Conservation (phyloP, 495 filamentous ascomycete genomes). For the Lichenothelia convexa region DNA sequence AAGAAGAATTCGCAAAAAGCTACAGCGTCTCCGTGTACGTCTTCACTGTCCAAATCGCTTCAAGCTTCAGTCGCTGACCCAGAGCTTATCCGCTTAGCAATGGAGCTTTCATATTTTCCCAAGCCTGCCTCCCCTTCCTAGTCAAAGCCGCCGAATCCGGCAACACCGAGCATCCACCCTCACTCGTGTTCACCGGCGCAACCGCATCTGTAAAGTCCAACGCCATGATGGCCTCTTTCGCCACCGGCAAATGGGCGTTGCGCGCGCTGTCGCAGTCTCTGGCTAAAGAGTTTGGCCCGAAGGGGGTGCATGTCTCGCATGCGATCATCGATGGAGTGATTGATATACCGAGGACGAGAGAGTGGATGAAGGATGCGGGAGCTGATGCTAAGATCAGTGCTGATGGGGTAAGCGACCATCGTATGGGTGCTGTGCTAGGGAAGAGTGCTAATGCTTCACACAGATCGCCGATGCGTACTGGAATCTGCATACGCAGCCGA, state of each 20-base stretch:
- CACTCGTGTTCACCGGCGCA: constrained; percentile 75
- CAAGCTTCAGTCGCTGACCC: neutral
- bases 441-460: neutral
- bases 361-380: constrained; percentile 32
- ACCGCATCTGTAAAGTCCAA: constrained; percentile 66
- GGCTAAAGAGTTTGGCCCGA: constrained; percentile 73
- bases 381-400: constrained; percentile 59
- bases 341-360: constrained; percentile 57
- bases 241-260: constrained; percentile 62
- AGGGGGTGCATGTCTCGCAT: constrained; percentile 79
- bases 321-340: constrained; percentile 78
- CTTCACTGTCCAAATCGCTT: neutral
- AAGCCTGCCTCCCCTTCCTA: constrained; percentile 53
- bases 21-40: constrained; percentile 44
- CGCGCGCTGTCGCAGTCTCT: constrained; percentile 62
- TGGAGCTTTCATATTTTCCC: constrained; percentile 64
- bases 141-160: constrained; percentile 33
- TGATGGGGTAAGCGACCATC: constrained; percentile 47
- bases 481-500: constrained; percentile 72
- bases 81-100: constrained; percentile 6
- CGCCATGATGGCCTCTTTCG: constrained; percentile 52
- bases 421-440: neutral
- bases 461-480: constrained; percentile 86
- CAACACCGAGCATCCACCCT: constrained; percentile 42
- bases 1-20: constrained; percentile 41